Evolutionary conservation across 768 basidiomycete genomes (phyloP).

Genomic region (Kockovaella imperatae): DNA sequence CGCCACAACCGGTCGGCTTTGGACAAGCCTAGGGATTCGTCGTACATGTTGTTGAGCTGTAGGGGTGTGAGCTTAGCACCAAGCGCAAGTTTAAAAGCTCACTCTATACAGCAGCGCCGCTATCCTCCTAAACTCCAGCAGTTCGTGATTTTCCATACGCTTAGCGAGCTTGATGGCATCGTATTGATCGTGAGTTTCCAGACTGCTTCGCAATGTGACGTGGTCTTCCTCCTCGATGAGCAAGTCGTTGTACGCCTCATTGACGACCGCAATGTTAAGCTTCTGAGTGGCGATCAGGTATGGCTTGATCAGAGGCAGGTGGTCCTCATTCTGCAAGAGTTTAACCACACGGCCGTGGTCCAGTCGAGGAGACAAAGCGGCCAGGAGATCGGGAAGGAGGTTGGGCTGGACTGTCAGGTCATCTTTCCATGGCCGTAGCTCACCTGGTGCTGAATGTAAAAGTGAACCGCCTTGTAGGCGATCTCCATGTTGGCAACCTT

Average conservation of each 20-base stretch:
- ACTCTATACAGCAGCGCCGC: conserved; percentile 96
- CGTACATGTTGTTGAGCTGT: conserved; percentile 91
- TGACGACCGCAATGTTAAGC: conserved; percentile 93
- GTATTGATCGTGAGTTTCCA: conserved; percentile 98
- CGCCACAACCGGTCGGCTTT: conserved; percentile 97
- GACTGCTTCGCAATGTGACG: conserved; percentile 92
- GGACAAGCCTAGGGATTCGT: conserved; percentile 87
- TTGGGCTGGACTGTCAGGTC: conserved; percentile 70
- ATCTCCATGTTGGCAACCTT: conserved; percentile 97
- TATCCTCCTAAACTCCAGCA: conserved; percentile 87
- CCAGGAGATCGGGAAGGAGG: conserved; percentile 83
- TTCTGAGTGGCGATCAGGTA: conserved; percentile 96
- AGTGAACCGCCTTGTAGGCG: conserved; percentile 68
- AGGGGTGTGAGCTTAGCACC: not conserved
- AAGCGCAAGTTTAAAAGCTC: conserved; percentile 13
- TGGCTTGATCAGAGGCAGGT: conserved; percentile 87
- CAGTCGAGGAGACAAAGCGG: conserved; percentile 84
- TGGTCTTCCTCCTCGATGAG: conserved; percentile 98
- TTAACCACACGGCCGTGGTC: conserved; percentile 93
- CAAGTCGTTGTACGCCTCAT: conserved; percentile 96
- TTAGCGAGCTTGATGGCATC: conserved; percentile 80
- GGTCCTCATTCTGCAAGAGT: conserved; percentile 73
- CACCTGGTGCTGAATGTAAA: conserved; percentile 34
- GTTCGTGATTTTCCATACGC: conserved; percentile 76
- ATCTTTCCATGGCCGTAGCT: not conserved